A percentile compares a stretch with the other conserved stretches of the same genome.
phyloP scores from a whole-genome alignment of 2,329 filamentous ascomycete species.

The Zymoseptoria crescenta region DNA sequence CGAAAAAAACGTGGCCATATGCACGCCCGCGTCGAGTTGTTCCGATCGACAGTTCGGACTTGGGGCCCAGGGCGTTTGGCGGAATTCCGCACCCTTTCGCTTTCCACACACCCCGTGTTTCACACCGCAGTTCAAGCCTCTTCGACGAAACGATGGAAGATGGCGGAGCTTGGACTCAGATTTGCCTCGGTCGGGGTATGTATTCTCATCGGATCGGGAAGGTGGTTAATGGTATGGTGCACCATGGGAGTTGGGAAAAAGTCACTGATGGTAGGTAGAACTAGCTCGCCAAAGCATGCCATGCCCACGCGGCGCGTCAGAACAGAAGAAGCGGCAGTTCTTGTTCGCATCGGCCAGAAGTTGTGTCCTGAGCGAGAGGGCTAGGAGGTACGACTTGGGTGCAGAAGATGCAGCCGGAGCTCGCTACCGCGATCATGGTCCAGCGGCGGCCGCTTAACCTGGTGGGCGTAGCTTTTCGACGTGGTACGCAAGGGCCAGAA shows the following conservation, averaged over 20 bases:
- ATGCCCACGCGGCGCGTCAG: background rate
- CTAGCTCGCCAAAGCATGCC: background rate
- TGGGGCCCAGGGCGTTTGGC: too few species aligned
- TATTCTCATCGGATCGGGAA: background rate
- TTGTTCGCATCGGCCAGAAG: background rate
- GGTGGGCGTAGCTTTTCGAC: background rate
- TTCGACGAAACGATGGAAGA: too few species aligned
- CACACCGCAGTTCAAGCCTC: too few species aligned
- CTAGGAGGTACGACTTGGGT: background rate
- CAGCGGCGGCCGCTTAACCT: background rate
- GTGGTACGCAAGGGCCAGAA: background rate
- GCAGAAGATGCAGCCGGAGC: background rate
- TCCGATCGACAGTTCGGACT: background rate
- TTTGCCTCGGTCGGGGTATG: background rate
- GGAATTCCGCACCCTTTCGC: too few species aligned
- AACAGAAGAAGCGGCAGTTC: background rate
- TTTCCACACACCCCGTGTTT: too few species aligned
- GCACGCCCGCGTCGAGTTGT: background rate
- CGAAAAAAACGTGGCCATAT: background rate
- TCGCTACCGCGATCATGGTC: background rate
- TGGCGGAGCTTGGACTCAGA: background rate
- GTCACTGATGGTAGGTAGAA: background rate
- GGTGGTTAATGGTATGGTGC: background rate
- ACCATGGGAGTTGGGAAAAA: background rate
- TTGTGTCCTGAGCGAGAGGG: background rate